Conservation (phyloP, 1,284 basidiomycete genomes). For the Pseudomicrostroma phylloplanum region DNA sequence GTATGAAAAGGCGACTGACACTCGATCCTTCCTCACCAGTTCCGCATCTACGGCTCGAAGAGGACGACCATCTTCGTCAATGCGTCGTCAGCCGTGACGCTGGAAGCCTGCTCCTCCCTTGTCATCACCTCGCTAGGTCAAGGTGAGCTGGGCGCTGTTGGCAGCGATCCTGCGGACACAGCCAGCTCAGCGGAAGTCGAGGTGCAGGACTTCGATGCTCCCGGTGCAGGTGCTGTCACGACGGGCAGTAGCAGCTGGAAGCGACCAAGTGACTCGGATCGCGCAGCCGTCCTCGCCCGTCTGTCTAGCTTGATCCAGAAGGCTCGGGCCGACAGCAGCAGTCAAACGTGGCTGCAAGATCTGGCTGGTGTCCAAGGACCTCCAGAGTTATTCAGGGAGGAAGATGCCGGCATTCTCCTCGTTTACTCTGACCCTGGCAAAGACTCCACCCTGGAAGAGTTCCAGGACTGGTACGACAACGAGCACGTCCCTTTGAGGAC, state of each 20-base stretch:
- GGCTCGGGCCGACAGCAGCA: no score
- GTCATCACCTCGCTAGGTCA: neutral
- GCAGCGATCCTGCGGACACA: neutral
- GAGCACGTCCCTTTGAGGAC: constrained; percentile 52
- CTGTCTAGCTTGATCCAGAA: neutral
- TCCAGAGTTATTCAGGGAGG: constrained; percentile 8
- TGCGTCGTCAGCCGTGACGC: neutral
- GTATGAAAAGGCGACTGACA: neutral
- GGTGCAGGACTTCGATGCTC: constrained; percentile 7
- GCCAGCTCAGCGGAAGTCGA: neutral
- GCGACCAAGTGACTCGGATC: neutral
- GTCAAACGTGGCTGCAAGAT: neutral
- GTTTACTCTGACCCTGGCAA: constrained; percentile 45
- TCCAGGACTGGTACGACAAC: constrained; percentile 53
- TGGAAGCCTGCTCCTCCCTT: constrained; percentile 1
- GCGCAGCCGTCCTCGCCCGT: neutral
- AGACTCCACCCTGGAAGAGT: constrained; percentile 34
- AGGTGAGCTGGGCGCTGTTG: neutral
- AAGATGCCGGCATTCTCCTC: constrained; percentile 38
- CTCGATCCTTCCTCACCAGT: neutral
- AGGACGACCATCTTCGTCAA: neutral
- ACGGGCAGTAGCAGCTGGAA: constrained; percentile 1
- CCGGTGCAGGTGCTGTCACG: neutral
- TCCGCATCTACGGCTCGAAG: constrained; percentile 4
- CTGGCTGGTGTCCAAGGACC: neutral